A percentile compares a stretch with the other conserved stretches of the same genome.
Conservation (phyloP, 192 early-diverging fungal species). For the Cladochytrium replicatum region DNA sequence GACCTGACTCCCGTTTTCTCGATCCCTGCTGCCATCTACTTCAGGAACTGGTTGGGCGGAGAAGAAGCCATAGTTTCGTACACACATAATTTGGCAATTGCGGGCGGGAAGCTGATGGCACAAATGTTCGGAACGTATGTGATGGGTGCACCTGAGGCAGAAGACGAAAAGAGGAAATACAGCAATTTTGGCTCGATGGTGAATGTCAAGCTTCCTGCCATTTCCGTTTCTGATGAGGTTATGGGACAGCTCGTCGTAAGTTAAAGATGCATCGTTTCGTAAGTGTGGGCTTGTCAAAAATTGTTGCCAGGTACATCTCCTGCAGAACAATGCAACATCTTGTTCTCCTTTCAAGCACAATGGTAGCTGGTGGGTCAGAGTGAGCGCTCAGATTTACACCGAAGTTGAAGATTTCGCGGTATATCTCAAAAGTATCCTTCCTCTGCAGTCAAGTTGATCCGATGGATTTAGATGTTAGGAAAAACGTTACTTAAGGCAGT, state of each 20-base stretch:
- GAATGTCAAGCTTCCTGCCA: conserved; percentile 44
- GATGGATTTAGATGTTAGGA: no score
- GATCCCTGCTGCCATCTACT: conserved; percentile 33
- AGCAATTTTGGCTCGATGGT: conserved; percentile 43
- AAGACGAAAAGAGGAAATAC: conserved; percentile 20
- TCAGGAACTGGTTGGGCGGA: conserved; percentile 46
- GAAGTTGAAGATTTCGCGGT: no score
- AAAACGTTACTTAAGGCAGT: no score
- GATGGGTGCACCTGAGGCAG: conserved; percentile 19
- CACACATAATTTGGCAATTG: conserved; percentile 40
- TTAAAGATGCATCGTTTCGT: no score
- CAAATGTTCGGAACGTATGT: conserved; percentile 44
- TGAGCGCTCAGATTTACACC: conserved; percentile 52
- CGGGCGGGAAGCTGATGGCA: conserved; percentile 47
- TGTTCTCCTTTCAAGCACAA: conserved; percentile 31
- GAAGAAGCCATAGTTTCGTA: conserved; percentile 48
- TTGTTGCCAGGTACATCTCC: conserved; percentile 10
- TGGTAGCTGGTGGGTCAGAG: conserved; percentile 37
- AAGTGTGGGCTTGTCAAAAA: no score
- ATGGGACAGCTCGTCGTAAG: conserved; percentile 8
- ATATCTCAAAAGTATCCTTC: no score
- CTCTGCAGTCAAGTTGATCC: no score
- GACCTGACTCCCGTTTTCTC: conserved; percentile 21
- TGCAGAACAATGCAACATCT: conserved; percentile 31
- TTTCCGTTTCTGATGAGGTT: conserved; percentile 6